phyloP scores from a whole-genome alignment of 352 stramenopile genomes.

The Globisporangium alternatum region DNA sequence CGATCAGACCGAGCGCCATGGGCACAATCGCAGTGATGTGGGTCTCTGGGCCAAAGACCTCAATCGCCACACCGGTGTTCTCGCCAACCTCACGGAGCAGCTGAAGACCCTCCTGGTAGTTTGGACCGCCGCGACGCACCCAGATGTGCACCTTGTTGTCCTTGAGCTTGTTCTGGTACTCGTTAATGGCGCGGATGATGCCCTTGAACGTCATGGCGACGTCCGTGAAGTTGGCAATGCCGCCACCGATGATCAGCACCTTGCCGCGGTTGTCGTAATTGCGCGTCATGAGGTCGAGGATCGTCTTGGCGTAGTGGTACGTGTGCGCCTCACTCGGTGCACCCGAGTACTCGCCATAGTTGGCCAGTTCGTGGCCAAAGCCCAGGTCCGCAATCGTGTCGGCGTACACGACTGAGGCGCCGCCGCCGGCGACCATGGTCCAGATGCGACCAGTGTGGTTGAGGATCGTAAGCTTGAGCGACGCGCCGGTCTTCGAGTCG shows the following conservation, averaged over 20 bases:
- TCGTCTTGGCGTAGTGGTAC: conserved; percentile 97
- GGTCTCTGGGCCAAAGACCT: conserved; percentile 95
- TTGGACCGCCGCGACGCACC: conserved; percentile 94
- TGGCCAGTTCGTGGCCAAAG: conserved; percentile 92
- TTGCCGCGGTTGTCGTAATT: conserved; percentile 90
- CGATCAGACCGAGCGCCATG: conserved; percentile 90
- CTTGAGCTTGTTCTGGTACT: conserved; percentile 91
- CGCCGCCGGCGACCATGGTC: conserved; percentile 97
- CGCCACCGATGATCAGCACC: conserved; percentile 96
- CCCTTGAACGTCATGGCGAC: conserved; percentile 97
- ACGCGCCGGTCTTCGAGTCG: conserved; percentile 94
- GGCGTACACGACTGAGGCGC: conserved; percentile 95
- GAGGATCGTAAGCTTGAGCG: conserved; percentile 96
- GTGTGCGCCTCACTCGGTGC: conserved; percentile 95
- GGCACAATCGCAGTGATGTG: conserved; percentile 95
- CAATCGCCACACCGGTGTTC: conserved; percentile 89
- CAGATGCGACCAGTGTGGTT: conserved; percentile 95
- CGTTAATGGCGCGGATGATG: conserved; percentile 93
- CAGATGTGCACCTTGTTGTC: conserved; percentile 92
- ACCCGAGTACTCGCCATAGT: conserved; percentile 98
- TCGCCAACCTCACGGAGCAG: conserved; percentile 92
- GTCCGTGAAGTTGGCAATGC: conserved; percentile 98
- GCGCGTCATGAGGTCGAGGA: conserved; percentile 95
- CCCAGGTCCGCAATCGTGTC: conserved; percentile 97
- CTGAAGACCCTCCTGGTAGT: conserved; percentile 95